Evolutionary conservation across 2,329 filamentous ascomycete genomes (phyloP), one percentile per base, ranked within the genome.

Genomic region (Diaporthe humulicola): DNA sequence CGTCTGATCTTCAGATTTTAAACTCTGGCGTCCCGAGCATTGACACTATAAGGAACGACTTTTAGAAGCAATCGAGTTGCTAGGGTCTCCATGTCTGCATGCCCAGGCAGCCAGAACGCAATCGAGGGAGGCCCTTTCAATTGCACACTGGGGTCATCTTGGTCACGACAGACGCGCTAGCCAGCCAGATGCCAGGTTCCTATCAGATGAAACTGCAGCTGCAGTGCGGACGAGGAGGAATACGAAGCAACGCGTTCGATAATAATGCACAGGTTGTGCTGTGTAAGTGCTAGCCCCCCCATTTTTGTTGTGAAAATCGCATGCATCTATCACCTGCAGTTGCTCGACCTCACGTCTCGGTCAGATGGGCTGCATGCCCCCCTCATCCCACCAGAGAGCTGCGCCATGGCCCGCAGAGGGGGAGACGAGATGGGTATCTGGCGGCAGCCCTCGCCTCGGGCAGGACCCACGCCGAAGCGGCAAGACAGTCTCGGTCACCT

Each of bases 1-100:
- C 57, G 45, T 64, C 57, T 54, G 64, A 69, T 69, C 30, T 69
- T 69, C 64, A 40, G 64, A 69, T 69, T 69, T 69, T 69, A 69
- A 54, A 69, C 64, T 54, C 45, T 7, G 33, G 64, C 64, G 64
- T 69, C 64, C 64, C 64, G 64, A 54, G 64, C 64, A 69, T 69
- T 54, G 33, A 69, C 48, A 69, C 64, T 52, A 22, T 25, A 40
- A 33, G 15, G n/a, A 69, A 48, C 64, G 15, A 69, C 45, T 69
- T n/a, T 19, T 12, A n/a, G 10, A 22, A 54, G 48, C 64, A 54
- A 40, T 48, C 48, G 48, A 25, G 2, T 40, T 40, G 33, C 48
- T 54, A 40, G 64, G 64, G 64, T 54, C 64, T 54, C 64, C 64
- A 69, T 69, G 64, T 54, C 48, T 40, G 22, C 33, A 15, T 28